phyloP scores from a whole-genome alignment of 176 grass and related monocot genomes.

The Aegilops sharonensis region DNA sequence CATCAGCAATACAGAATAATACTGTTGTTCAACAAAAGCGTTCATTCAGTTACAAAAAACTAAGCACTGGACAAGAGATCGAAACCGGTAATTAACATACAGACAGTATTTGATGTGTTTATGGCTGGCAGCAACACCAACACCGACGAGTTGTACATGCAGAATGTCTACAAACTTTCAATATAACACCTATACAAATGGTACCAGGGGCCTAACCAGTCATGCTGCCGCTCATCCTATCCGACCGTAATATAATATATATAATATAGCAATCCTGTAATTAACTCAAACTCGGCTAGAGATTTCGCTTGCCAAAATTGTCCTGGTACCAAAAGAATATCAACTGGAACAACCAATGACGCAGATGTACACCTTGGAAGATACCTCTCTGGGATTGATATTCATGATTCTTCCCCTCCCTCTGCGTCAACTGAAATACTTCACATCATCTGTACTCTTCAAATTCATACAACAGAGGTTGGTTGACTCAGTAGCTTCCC shows the following conservation, averaged over 20 bases:
- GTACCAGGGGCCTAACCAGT: slow-evolving; percentile 40
- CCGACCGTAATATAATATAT: background rate
- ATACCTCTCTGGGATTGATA: slow-evolving; percentile 25
- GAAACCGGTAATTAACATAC: slow-evolving; percentile 11
- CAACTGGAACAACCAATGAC: slow-evolving; percentile 19
- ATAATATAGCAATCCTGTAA: slow-evolving; percentile 7
- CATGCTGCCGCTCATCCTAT: slow-evolving; percentile 28
- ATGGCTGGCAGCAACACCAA: slow-evolving; percentile 12
- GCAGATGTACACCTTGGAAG: slow-evolving; percentile 17
- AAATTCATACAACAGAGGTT: background rate
- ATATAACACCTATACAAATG: slow-evolving; percentile 53
- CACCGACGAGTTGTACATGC: slow-evolving; percentile 27
- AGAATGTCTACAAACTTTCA: slow-evolving; percentile 38
- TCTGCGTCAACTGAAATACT: background rate
- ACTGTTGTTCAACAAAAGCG: background rate
- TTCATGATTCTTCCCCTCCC: background rate
- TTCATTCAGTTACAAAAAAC: background rate
- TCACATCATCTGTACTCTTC: slow-evolving; percentile 8
- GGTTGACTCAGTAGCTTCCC: slow-evolving; percentile 68
- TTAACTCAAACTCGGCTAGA: slow-evolving; percentile 36
- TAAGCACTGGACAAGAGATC: background rate
- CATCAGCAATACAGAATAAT: background rate
- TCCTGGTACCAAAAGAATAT: slow-evolving; percentile 51
- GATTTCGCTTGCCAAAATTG: slow-evolving; percentile 33
- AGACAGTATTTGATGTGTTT: slow-evolving; percentile 7